Percentiles rank a stretch among this genome's conserved stretches.
phyloP scores from a whole-genome alignment of 2,329 filamentous ascomycete species.

The Lanzia echinophila region DNA sequence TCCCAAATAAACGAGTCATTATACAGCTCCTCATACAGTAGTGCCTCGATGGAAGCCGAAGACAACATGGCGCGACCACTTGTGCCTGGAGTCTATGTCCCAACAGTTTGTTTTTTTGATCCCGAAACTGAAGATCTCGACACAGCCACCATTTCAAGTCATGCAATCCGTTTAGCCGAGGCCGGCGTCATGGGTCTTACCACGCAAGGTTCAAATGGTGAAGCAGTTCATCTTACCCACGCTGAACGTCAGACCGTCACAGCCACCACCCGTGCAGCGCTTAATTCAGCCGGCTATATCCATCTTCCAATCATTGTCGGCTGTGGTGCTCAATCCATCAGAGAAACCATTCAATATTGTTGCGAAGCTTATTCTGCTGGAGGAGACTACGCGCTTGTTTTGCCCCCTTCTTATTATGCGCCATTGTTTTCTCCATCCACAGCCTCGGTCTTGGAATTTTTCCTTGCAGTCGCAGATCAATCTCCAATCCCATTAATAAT shows the following conservation, averaged over 20 bases:
- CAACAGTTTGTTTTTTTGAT: conserved; percentile 69
- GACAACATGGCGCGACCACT: conserved; percentile 35
- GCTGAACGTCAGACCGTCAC: conserved; percentile 55
- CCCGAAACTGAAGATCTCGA: conserved; percentile 60
- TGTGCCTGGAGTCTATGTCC: conserved; percentile 59
- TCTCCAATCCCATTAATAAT: conserved; percentile 73
- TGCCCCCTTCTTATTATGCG: conserved; percentile 63
- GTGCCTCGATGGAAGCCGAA: conserved; percentile 30
- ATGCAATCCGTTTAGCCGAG: conserved; percentile 50
- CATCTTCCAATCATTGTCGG: conserved; percentile 60
- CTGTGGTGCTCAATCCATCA: conserved; percentile 57
- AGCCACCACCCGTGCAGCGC: conserved; percentile 50
- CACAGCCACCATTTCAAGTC: conserved; percentile 41
- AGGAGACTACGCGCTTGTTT: conserved; percentile 59
- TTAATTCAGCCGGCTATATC: conserved; percentile 50
- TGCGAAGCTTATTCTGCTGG: conserved; percentile 55
- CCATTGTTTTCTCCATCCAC: conserved; percentile 48
- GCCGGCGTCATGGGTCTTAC: conserved; percentile 55
- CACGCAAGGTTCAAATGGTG: conserved; percentile 61
- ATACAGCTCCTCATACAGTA: conserved; percentile 39
- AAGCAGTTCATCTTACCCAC: conserved; percentile 59
- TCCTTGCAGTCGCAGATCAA: conserved; percentile 53
- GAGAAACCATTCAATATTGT: conserved; percentile 59
- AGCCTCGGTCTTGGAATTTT: conserved; percentile 46
- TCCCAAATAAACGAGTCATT: conserved; percentile 29